Evolutionary conservation across 768 basidiomycete genomes (phyloP), one percentile per base, ranked within the genome.

Genomic region (Suillus cothurnatus): DNA sequence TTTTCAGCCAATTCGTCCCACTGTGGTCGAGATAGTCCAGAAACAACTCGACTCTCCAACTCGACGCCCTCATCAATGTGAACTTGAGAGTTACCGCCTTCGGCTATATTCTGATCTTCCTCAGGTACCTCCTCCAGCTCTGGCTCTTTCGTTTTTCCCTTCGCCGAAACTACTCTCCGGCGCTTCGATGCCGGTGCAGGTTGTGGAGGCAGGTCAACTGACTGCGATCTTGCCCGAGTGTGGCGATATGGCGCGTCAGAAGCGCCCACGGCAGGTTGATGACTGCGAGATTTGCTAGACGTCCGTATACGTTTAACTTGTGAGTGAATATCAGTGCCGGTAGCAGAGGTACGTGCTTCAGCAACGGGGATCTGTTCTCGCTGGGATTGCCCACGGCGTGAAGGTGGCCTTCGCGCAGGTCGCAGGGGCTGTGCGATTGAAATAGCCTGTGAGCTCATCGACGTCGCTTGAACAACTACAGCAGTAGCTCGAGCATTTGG

Each of bases 151-250:
- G 28, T 61, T 52, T 65, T 70, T 0, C 52, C 55, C 52, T 69
- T 69, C 17, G 39, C 64, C n/a, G 26, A 70, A 0, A 36, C 55
- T 15, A n/a, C 17, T 3, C 47, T 63, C 6, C 26, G 31, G 8
- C 36, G 28, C 28, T 38, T 63, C 47, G 60, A 26, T 28, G 38
- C 56, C 31, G 11, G 41, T 17, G n/a, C 36, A 49, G 61, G 56
- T 4, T 64, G 63, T 19, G 67, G 67, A 6, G 39, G 58, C 19
- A 59, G 12, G 58, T 72, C 71, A 21, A 67, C 63, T 12, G 74
- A 72, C 47, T 62, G 72, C 4, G 70, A 76, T 15, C 72, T 67
- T 19, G 67, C 67, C 4, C 70, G 71, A 19, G 73, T 68, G 38
- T 69, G 70, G 21, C 65, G 69, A 66, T 65, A 67, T 4, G 72